These are phyloP conservation scores for Wickerhamiella occidentalis DNA, from an alignment of 805 yeast species.

Conservation along the genomic window DNA sequence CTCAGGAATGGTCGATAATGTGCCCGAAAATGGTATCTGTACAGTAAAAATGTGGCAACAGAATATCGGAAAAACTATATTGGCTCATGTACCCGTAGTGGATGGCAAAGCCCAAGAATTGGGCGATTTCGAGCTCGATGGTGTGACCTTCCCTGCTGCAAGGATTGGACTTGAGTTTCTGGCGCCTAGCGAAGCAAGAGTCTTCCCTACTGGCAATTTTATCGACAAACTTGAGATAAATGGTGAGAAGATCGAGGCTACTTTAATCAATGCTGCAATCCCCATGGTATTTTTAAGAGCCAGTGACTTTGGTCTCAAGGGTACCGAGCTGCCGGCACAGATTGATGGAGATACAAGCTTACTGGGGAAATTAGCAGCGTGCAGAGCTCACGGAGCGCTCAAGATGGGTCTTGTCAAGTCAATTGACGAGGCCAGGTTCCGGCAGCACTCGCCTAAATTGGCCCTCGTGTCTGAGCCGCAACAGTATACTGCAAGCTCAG, in stretches of 20 bases:
- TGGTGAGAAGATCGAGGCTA: not conserved
- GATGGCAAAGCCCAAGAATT: not conserved
- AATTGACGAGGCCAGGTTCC: constrained; percentile 10
- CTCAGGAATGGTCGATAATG: not conserved
- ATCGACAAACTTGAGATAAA: constrained; percentile 1
- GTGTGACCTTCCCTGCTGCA: constrained; percentile 10
- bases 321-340: not conserved
- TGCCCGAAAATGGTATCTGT: constrained; percentile 6
- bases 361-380: constrained; percentile 10
- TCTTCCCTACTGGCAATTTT: constrained; percentile 13
- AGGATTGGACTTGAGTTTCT: constrained; percentile 12
- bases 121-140: constrained; percentile 7
- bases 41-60: constrained; percentile 7
- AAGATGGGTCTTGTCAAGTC: constrained; percentile 13
- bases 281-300: constrained; percentile 7
- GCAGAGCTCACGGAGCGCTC: constrained; percentile 13
- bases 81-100: constrained; percentile 8
- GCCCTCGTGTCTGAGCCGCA: constrained; percentile 10
- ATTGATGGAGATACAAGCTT: not conserved
- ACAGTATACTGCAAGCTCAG: not conserved
- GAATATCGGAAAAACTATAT: constrained; percentile 10
- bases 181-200: constrained; percentile 12
- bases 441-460: constrained; percentile 15
- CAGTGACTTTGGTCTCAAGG: not conserved
- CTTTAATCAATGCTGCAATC: constrained; percentile 8